Percentiles rank a stretch among this genome's conserved stretches.
Evolutionary conservation across 164 flowering plant genomes (phyloP).

Genomic region (Stephania japonica): DNA sequence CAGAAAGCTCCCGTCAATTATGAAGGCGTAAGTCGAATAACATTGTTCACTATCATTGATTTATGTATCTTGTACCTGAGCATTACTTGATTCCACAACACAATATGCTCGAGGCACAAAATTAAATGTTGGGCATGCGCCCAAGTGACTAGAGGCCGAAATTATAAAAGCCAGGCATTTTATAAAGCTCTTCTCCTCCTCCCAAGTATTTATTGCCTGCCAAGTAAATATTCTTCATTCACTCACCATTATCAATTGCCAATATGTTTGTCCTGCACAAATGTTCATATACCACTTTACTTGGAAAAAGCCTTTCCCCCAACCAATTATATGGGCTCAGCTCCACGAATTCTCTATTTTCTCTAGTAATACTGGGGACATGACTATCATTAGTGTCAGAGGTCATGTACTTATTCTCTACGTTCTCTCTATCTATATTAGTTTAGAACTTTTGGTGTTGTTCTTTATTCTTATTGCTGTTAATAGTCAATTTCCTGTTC

Average conservation of each 20-base stretch:
- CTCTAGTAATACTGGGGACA: no score
- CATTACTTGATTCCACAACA: background rate
- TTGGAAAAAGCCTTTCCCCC: no score
- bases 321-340: no score
- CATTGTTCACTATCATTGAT: background rate
- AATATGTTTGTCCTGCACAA: background rate
- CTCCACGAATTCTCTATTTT: no score
- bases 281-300: no score
- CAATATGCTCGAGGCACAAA: background rate
- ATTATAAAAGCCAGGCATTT: background rate
- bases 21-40: constrained; percentile 75
- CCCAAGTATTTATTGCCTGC: background rate
- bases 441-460: background rate
- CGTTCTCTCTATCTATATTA: background rate
- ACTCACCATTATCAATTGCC: background rate
- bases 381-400: no score
- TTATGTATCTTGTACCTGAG: background rate
- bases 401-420: no score
- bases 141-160: background rate
- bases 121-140: background rate
- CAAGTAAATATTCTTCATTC: background rate
- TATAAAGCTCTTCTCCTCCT: background rate
- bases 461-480: background rate
- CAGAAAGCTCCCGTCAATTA: constrained; percentile 83
- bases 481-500: background rate